A percentile compares a stretch with the other conserved stretches of the same genome.
These are phyloP conservation scores for Thermochaetoides dissita DNA, from an alignment of 2,329 filamentous ascomycete species.

Conservation along the genomic window DNA sequence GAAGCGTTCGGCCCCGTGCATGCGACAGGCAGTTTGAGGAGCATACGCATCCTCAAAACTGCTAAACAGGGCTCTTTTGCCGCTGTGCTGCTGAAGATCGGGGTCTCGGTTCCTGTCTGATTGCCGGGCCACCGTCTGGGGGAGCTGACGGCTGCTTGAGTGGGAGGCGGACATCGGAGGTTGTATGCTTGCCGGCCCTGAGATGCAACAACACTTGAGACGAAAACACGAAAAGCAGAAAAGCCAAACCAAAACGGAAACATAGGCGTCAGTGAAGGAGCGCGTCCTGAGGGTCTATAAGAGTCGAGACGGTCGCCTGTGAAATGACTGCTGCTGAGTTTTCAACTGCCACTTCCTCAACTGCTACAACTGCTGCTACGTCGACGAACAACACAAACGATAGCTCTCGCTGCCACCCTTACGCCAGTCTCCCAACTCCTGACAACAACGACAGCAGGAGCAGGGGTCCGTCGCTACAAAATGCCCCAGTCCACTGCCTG, in stretches of 20 bases:
- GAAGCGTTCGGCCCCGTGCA: no score
- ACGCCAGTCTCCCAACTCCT: no score
- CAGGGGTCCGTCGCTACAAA: conserved; percentile 21
- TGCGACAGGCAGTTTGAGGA: conserved; percentile 3
- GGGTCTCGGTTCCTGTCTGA: conserved; percentile 26
- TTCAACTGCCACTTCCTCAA: conserved; percentile 15
- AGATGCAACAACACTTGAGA: no score
- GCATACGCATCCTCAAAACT: conserved; percentile 27
- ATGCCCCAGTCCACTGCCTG: conserved; percentile 21
- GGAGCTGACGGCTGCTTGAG: conserved; percentile 23
- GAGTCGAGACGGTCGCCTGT: no score
- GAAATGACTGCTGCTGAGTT: conserved; percentile 25
- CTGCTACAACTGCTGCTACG: neutral
- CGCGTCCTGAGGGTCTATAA: no score
- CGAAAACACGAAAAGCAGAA: conserved; percentile 2
- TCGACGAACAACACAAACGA: conserved; percentile 13
- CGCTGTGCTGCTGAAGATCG: conserved; percentile 49
- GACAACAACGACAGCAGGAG: no score
- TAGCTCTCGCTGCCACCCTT: neutral
- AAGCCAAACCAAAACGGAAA: conserved; percentile 11
- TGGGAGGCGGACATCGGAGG: conserved; percentile 6
- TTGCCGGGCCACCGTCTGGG: conserved; percentile 31
- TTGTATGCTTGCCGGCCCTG: no score
- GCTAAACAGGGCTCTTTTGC: conserved; percentile 31
- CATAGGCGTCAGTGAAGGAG: neutral